Evolutionary conservation across 1,284 basidiomycete genomes (phyloP).

Genomic region (Ustilago nuda): DNA sequence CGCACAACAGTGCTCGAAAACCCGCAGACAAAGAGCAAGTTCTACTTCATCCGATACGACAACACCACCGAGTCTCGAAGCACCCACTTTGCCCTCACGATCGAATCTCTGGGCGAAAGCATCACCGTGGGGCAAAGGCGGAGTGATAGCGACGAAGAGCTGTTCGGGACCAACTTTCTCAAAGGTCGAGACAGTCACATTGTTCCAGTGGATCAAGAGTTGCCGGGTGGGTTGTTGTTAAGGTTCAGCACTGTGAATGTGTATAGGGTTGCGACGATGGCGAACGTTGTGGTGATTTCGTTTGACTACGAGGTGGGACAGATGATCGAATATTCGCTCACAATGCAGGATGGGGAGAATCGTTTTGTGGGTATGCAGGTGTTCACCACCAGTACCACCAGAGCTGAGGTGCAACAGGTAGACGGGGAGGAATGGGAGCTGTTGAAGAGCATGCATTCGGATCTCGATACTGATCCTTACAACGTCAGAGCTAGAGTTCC

Average conservation of each 20-base stretch:
- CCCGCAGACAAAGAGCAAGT: slow-evolving; percentile 69
- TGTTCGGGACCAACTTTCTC: slow-evolving; percentile 19
- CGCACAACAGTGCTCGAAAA: slow-evolving; percentile 43
- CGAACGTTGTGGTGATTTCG: slow-evolving; percentile 20
- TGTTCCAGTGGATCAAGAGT: slow-evolving; percentile 38
- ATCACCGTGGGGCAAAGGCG: slow-evolving; percentile 17
- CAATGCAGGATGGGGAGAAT: not conserved
- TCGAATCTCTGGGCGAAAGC: slow-evolving; percentile 42
- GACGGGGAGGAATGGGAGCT: slow-evolving; percentile 8
- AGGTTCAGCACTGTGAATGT: slow-evolving; percentile 74
- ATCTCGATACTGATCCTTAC: not conserved
- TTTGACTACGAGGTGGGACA: slow-evolving; percentile 25
- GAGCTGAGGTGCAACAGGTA: not conserved
- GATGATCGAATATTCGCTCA: slow-evolving; percentile 28
- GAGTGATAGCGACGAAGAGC: not conserved
- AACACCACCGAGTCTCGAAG: slow-evolving; percentile 53
- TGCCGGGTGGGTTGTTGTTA: slow-evolving; percentile 66
- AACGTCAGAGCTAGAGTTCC: slow-evolving; percentile 7
- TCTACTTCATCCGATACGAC: slow-evolving; percentile 78
- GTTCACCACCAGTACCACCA: not conserved
- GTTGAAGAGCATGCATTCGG: slow-evolving; percentile 15
- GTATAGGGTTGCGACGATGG: slow-evolving; percentile 63
- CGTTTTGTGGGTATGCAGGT: slow-evolving; percentile 17
- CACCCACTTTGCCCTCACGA: slow-evolving; percentile 21
- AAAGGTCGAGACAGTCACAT: slow-evolving; percentile 46